Evolutionary conservation across 1,139 yeast genomes (phyloP), one percentile per base, ranked within the genome.

Genomic region (Taphrina pruni): DNA sequence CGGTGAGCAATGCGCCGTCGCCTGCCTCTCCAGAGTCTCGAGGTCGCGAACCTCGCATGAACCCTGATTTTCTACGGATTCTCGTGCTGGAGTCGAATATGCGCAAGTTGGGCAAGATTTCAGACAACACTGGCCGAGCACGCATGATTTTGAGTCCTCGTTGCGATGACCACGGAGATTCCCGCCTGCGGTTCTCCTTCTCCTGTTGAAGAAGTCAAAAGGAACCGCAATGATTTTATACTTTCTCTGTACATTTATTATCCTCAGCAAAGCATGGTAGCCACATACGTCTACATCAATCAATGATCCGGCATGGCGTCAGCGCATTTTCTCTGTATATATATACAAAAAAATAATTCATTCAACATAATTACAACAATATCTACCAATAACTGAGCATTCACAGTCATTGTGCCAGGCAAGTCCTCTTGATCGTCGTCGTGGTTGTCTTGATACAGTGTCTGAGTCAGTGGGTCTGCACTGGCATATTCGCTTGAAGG

Each of bases 11-110:
- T 9, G 11, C 11, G 8, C 17, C 38, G 20, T 50, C 36, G n/a
- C 54, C 54, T 8, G 43, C 52, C 6, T 11, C 32, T 12, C 54
- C 52, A 43, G 43, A 54, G 43, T 14, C 54, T n/a, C 65, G 65
- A 20, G 38, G 36, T 41, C 76, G 79, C 8, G 79, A 78, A 65
- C 75, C 75, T 20, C 76, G 80, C 17, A 73, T 77, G 74, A 79
- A 79, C 72, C 75, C 80, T 17, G 77, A 77, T 54, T 79, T 79
- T 72, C 74, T 78, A 60, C 76, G 80, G 8, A 72, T 79, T 17
- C 75, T 77, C 56, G 81, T 81, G 4, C 73, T 79, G 60, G 81
- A 79, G 70, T 72, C 75, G 46, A 71, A 75, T 51, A 79, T 79
- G 81, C 73, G 79, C 51, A 71, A 70, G 56, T 72, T 74, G 57